Base-by-base conservation (phyloP, 2,329 filamentous ascomycete species). In the Talaromyces sp. region DNA sequence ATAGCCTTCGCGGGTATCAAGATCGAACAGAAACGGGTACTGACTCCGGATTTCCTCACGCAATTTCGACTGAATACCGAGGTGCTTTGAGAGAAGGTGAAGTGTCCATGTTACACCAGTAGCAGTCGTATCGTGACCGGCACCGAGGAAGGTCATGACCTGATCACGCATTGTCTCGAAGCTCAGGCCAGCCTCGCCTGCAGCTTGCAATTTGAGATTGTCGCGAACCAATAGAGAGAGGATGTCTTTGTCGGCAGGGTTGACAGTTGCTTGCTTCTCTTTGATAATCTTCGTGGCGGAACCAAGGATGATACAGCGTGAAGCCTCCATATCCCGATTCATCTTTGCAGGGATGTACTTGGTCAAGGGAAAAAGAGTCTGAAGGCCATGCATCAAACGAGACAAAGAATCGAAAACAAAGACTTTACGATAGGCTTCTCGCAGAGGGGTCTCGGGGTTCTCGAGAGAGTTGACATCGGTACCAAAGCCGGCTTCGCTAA, bases 71-170 rank as follows among this genome's bases (percentile, higher is more conserved):
- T 82, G 79, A 16, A 81, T 72, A 1, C 75, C 73, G 0, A 75
- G 75, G 64, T 82, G 71, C 24, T 73, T 78, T 5, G 75, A 76
- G 2, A 82, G 75, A 3, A 81, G 69, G 61, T 82, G 76, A 0
- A 82, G 69, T 0, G 77, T 79, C 78, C 80, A 82, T 7, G 77
- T 76, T 2, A 82, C 73, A 14, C 76, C 77, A 0, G 79, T 81
- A 7, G 80, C 78, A 0, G 80, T 81, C 4, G 80, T 82, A 37
- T 82, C 80, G 68, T 82, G 79, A 4, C 80, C 79, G 22, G 76
- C 79, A 35, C 75, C 74, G n/a, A 79, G 69, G 70, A 80, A 79
- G 3, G 76, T 79, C 74, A 79, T 78, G 54, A 78, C 72, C 58
- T 80, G 77, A 61, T 79, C 75, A 39, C 75, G 66, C 69, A 69